Evolutionary conservation across 768 basidiomycete genomes (phyloP), one percentile per base, ranked within the genome.

Genomic region (Hemileccinum rubropunctum): DNA sequence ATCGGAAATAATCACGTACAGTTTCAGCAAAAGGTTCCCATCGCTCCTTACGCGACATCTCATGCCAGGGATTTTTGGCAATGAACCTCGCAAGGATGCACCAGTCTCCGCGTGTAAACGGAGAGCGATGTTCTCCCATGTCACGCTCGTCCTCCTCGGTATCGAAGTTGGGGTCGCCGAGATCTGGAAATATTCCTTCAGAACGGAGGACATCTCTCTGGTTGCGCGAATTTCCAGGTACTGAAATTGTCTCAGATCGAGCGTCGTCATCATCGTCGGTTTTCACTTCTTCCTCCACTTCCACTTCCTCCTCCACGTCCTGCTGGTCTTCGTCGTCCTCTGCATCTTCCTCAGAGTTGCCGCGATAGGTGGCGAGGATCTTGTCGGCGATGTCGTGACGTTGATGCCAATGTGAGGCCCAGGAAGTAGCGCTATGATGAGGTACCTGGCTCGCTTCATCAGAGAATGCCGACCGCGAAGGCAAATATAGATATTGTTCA

Each of bases 361-460:
- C 32, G n/a, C 44, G 79, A 40, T 68, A 68, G 1, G 66, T 53
- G 3, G 67, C 62, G 17, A 84, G 59, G 23, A 84, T 83, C 58
- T 84, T 82, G 58, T 85, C 85, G 1, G 83, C 82, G 23, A 86
- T 61, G 56, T 85, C 83, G 49, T 85, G 81, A 47, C 80, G 74
- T 46, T 75, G 75, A 6, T 76, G 77, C 86, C 86, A 88, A 58
- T 83, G 78, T n/a, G 81, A 78, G 20, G 71, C 69, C 86, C 86
- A 88, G 1, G 84, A 87, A 28, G 66, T 67, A n/a, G 70, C 58
- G 34, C 68, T 77, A 58, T 88, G 86, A 64, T 86, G 83, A 30
- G 84, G 82, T n/a, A 75, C 82, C 85, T 87, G 53, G 32, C 36
- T 38, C 47, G 34, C 45, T 46, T 57, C 38, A 23, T 64, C 36